Conservation (phyloP, 1,284 basidiomycete species). For the Mixia osmundae region DNA sequence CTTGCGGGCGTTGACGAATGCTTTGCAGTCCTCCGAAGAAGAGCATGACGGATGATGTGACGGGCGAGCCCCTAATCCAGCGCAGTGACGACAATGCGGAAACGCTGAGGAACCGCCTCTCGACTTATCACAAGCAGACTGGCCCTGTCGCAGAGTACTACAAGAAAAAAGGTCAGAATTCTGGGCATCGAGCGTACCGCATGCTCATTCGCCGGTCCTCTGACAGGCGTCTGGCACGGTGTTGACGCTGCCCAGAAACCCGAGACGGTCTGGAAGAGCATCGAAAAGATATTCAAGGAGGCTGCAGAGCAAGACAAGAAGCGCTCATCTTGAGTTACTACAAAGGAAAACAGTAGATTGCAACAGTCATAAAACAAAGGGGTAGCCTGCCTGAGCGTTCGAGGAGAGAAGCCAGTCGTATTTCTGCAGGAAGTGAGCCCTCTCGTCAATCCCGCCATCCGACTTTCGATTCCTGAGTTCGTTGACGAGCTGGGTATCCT, state of each 20-base stretch:
- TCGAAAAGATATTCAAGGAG: constrained; percentile 27
- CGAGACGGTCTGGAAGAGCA: constrained; percentile 65
- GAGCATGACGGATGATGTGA: constrained; percentile 70
- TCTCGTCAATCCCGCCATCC: too few relatives aligned
- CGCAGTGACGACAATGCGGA: constrained; percentile 33
- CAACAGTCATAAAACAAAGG: too few relatives aligned
- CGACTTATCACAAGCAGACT: constrained; percentile 74
- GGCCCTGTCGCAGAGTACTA: constrained; percentile 95
- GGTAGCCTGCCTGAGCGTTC: too few relatives aligned
- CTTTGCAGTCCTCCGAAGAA: constrained; percentile 77
- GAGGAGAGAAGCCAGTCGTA: too few relatives aligned
- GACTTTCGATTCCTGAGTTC: too few relatives aligned
- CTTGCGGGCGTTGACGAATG: background rate
- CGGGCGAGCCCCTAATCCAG: constrained; percentile 63
- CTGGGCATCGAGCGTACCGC: background rate
- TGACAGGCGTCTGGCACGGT: constrained; percentile 42
- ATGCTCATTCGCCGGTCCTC: background rate
- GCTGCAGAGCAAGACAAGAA: constrained; percentile 1
- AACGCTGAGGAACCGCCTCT: constrained; percentile 68
- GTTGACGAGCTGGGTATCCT: too few relatives aligned
- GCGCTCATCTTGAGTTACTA: too few relatives aligned
- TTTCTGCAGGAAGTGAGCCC: too few relatives aligned
- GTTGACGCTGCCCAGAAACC: constrained; percentile 88
- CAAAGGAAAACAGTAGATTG: too few relatives aligned
- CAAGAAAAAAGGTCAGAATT: constrained; percentile 43